Base-by-base conservation (phyloP, 371 early-diverging fungal species). In the Funneliformis caledonium region DNA sequence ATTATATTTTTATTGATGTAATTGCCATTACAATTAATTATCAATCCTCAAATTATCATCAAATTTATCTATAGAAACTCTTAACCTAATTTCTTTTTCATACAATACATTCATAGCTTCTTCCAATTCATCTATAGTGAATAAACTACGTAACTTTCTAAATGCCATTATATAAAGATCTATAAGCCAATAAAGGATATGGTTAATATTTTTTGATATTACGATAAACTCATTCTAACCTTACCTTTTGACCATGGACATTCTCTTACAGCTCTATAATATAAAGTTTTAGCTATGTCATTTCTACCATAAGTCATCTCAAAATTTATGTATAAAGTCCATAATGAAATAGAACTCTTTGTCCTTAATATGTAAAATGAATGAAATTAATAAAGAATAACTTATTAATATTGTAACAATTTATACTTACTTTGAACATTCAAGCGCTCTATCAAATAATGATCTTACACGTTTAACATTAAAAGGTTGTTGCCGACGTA, bases 161-260 rank as follows among this genome's bases (percentile, higher is more conserved):
- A 92, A 87, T 4, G 89, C 89, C 8, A 90, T 76, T 82, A 92
- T 72, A 78, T 90, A 92, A 8, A 93, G 76, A 68, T 88, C 91
- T 90, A 80, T 48, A 19, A 77, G 47, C n/a, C 4, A 56, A 22
- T 9, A 73, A 22, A 73, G 8, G 33, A 11, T 22, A 26, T 43
- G 48, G 70, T 42, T 26, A 42, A 26, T 26, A 37, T 84, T 62
- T 37, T 31, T 61, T 5, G 50, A 31, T 70, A 33, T 48, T 31
- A 31, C 5, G 8, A 19, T 26, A 9, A 72, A 22, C 37, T 3
- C 37, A 68, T 78, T 22, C 43, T 22, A 50, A 14, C 52, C 47
- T 76, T 83, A 91, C 91, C 90, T 87, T 93, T 93, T 47, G 89
- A 88, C 93, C 93, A 93, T 14, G 93, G 93, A 83, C 93, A 93